phyloP scores from a whole-genome alignment of 176 grass and related monocot genomes.

The Oryza coarctata region DNA sequence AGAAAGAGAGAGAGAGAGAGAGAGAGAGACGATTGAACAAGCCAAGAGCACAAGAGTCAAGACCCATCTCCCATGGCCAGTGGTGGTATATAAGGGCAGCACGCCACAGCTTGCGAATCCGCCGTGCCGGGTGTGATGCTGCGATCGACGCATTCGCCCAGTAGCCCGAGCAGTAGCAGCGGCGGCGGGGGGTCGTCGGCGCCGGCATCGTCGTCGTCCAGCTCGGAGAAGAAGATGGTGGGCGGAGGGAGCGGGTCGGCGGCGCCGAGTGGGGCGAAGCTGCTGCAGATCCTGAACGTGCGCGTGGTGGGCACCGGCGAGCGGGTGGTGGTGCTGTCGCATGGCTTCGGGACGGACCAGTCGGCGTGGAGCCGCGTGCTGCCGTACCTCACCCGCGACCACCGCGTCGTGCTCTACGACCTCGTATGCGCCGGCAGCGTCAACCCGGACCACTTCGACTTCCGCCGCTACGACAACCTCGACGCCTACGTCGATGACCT shows the following conservation, averaged over 20 bases:
- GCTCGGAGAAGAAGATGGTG: slow-evolving; percentile 38
- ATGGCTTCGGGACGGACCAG: slow-evolving; percentile 97
- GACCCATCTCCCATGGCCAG: slow-evolving; percentile 23
- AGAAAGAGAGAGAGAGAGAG: background rate
- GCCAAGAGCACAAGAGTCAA: too few species aligned
- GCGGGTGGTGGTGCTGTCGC: slow-evolving; percentile 81
- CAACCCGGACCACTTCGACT: slow-evolving; percentile 96
- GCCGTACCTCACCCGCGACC: slow-evolving; percentile 74
- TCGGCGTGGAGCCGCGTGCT: slow-evolving; percentile 93
- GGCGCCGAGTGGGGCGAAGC: slow-evolving; percentile 60
- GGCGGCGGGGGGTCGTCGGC: background rate
- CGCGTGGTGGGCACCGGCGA: slow-evolving; percentile 64
- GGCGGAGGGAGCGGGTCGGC: slow-evolving; percentile 7
- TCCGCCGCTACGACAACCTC: slow-evolving; percentile 74
- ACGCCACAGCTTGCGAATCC: background rate
- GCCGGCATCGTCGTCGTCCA: slow-evolving; percentile 5
- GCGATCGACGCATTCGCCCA: slow-evolving; percentile 39
- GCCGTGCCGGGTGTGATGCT: slow-evolving; percentile 21
- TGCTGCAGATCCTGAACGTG: slow-evolving; percentile 97
- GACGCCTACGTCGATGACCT: slow-evolving; percentile 96
- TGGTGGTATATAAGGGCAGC: slow-evolving; percentile 28
- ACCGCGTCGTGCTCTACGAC: slow-evolving; percentile 93
- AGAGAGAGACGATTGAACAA: background rate
- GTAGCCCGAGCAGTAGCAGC: slow-evolving; percentile 33
- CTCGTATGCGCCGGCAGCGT: slow-evolving; percentile 95